Conservation (phyloP, 345 rosid species). For the Boechera retrofracta region DNA sequence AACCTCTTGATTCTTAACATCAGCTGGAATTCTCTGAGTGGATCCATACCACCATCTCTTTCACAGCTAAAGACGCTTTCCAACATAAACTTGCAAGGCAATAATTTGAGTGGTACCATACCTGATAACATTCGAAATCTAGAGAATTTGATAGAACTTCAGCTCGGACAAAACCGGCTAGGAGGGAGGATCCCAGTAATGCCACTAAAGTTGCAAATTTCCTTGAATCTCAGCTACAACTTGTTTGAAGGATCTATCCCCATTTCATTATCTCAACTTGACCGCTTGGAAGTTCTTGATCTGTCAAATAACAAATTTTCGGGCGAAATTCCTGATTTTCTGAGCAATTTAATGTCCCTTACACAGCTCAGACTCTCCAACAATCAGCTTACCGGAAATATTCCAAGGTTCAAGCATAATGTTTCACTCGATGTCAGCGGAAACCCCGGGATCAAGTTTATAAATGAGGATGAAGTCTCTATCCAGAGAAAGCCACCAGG, state of each 20-base stretch:
- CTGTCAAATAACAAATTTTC: conserved; percentile 68
- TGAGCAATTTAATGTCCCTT: conserved; percentile 40
- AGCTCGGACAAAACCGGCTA: conserved; percentile 69
- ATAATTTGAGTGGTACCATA: conserved; percentile 61
- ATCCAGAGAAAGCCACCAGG: neutral
- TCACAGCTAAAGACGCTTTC: conserved; percentile 50
- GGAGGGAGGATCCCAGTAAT: conserved; percentile 59
- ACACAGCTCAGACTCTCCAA: conserved; percentile 60
- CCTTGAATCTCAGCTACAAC: conserved; percentile 78
- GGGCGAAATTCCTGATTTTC: conserved; percentile 56
- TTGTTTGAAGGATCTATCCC: conserved; percentile 65
- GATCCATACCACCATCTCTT: conserved; percentile 64
- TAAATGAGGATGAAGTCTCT: neutral
- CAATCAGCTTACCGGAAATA: conserved; percentile 61
- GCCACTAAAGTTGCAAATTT: conserved; percentile 69
- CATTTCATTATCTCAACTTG: conserved; percentile 36
- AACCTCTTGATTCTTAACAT: conserved; percentile 51
- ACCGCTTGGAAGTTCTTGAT: conserved; percentile 69
- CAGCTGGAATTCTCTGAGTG: conserved; percentile 64
- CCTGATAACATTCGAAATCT: conserved; percentile 51
- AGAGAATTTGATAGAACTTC: conserved; percentile 61
- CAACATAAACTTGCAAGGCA: conserved; percentile 59
- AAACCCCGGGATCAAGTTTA: conserved; percentile 44
- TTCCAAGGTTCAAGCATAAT: conserved; percentile 41
- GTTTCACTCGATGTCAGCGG: conserved; percentile 50